These are phyloP conservation scores for Colletotrichum melonis DNA, from an alignment of 2,329 filamentous ascomycete genomes.

Conservation along the genomic window DNA sequence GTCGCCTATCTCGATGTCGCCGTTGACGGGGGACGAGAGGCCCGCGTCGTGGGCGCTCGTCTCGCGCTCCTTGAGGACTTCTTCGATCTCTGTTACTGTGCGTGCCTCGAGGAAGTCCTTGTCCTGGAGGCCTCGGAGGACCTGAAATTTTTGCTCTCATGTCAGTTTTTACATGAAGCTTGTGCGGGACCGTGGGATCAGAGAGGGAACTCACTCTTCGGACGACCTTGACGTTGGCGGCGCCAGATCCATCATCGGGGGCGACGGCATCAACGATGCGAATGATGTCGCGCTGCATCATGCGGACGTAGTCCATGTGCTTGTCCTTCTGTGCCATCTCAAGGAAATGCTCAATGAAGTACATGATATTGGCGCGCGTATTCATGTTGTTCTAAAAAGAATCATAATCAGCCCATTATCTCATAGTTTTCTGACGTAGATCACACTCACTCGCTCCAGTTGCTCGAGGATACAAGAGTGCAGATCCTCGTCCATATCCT, in stretches of 20 bases:
- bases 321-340: slow-evolving; percentile 84
- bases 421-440: not conserved
- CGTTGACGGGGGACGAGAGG: slow-evolving; percentile 61
- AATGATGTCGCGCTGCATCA: slow-evolving; percentile 95
- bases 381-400: slow-evolving; percentile 86
- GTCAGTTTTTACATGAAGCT: slow-evolving; percentile 15
- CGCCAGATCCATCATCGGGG: slow-evolving; percentile 85
- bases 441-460: slow-evolving; percentile 76
- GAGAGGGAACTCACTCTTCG: slow-evolving; percentile 70
- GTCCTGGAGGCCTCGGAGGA: slow-evolving; percentile 74
- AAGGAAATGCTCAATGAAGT: slow-evolving; percentile 95
- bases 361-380: slow-evolving; percentile 98
- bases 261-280: slow-evolving; percentile 93
- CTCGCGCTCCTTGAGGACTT: slow-evolving; percentile 84
- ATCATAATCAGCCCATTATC: slow-evolving; percentile 18
- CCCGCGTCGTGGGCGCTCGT: slow-evolving; percentile 67
- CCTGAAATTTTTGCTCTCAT: slow-evolving; percentile 52
- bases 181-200: not conserved
- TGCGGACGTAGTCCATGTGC: slow-evolving; percentile 85
- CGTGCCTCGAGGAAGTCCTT: slow-evolving; percentile 81
- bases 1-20: slow-evolving; percentile 53
- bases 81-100: slow-evolving; percentile 83
- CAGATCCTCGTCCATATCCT: slow-evolving; percentile 95
- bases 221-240: slow-evolving; percentile 93
- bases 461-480: slow-evolving; percentile 98